phyloP scores from a whole-genome alignment of 305 asterid species.

The Fraxinus angustifolia region DNA sequence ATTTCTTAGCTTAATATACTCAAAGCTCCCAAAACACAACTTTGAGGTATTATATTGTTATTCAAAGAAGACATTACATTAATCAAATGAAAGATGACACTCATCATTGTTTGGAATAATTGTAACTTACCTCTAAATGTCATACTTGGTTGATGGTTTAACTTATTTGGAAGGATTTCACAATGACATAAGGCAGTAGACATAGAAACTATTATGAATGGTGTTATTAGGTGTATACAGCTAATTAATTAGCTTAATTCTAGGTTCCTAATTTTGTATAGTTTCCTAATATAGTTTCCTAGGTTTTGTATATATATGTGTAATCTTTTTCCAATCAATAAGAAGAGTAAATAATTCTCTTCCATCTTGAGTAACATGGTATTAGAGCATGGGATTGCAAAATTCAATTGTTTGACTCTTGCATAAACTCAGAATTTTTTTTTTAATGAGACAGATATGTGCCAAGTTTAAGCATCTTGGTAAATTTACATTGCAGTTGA shows the following conservation, averaged over 20 bases:
- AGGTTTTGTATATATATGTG: no score
- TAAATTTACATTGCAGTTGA: not conserved
- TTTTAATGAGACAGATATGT: not conserved
- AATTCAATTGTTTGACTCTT: no score
- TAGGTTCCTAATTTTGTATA: no score
- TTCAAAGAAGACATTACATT: not conserved
- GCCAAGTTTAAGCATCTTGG: not conserved
- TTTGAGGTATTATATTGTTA: not conserved
- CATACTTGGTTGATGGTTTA: not conserved
- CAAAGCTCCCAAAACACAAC: not conserved
- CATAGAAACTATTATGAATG: not conserved
- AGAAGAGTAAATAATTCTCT: no score
- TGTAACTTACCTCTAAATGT: not conserved
- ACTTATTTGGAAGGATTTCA: not conserved
- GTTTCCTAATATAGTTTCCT: no score
- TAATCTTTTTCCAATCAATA: no score
- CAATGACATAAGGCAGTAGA: not conserved
- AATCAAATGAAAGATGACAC: not conserved
- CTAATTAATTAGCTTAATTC: no score
- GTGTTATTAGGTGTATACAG: no score
- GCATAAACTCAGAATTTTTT: no score
- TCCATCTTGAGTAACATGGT: no score
- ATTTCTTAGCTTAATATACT: not conserved
- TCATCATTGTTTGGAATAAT: not conserved
- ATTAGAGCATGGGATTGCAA: no score